phyloP scores from a whole-genome alignment of 257 asterid species.

The Fraxinus quadrangulata region DNA sequence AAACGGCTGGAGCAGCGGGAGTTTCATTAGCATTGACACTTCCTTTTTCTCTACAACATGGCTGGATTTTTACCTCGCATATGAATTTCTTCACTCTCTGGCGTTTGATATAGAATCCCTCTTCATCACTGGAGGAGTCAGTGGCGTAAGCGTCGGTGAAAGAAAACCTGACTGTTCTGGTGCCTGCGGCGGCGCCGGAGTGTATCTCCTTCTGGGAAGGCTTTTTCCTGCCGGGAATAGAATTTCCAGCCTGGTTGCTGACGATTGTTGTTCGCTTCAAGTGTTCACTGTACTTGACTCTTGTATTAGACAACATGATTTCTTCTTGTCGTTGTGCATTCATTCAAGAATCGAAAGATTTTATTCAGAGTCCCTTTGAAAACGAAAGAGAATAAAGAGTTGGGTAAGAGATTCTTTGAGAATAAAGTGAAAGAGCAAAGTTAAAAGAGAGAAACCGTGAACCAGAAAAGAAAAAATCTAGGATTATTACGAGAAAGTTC shows the following conservation, averaged over 20 bases:
- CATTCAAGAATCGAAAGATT: constrained; percentile 9
- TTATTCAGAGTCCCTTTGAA: constrained; percentile 51
- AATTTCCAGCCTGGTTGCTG: constrained; percentile 24
- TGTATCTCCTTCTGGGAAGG: constrained; percentile 18
- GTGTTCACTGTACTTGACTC: constrained; percentile 63
- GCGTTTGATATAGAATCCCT: constrained; percentile 18
- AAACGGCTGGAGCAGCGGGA: constrained; percentile 9
- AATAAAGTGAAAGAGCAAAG: constrained; percentile 51
- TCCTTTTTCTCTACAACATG: constrained; percentile 26
- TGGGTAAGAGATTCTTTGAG: constrained; percentile 32
- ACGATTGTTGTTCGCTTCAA: constrained; percentile 34
- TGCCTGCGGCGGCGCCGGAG: not conserved
- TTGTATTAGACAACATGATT: constrained; percentile 31
- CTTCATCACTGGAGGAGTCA: constrained; percentile 85
- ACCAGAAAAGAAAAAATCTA: constrained; percentile 24
- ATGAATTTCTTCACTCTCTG: constrained; percentile 58
- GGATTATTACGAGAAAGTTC: constrained; percentile 24
- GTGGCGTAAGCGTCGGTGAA: constrained; percentile 87
- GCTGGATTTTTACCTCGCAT: constrained; percentile 52
- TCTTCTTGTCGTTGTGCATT: constrained; percentile 21
- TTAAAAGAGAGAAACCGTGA: constrained; percentile 34
- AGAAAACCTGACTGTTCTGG: constrained; percentile 52
- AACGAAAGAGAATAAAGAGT: constrained; percentile 23
- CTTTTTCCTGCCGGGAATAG: constrained; percentile 23
- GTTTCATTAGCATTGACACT: constrained; percentile 5